Conservation (phyloP, 1,284 basidiomycete species). For the Coniferiporia weirii region DNA sequence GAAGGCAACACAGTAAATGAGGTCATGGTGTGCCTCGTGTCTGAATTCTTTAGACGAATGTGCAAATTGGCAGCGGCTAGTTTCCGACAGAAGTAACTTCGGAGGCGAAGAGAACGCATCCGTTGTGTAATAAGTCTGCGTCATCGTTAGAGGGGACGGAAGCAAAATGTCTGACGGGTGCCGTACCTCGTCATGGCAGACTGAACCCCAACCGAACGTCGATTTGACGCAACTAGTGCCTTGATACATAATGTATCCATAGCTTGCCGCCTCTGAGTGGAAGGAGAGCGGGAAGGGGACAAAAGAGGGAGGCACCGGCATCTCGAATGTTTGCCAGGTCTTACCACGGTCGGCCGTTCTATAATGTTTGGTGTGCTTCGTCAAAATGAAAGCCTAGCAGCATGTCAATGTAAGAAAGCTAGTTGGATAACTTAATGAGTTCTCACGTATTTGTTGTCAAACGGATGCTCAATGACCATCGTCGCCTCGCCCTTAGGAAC, state of each 20-base stretch:
- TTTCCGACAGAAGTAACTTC: conserved; percentile 59
- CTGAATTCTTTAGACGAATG: conserved; percentile 77
- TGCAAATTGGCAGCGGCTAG: conserved; percentile 79
- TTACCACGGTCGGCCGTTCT: conserved; percentile 81
- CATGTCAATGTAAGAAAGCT: neutral
- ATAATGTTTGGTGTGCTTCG: conserved; percentile 68
- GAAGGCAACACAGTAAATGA: conserved; percentile 85
- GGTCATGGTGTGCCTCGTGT: conserved; percentile 63
- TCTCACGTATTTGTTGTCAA: conserved; percentile 68
- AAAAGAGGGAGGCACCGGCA: conserved; percentile 58
- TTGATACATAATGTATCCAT: conserved; percentile 81
- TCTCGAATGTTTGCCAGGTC: conserved; percentile 77
- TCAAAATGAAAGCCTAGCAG: conserved; percentile 77
- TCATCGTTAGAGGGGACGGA: conserved; percentile 26
- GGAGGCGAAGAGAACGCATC: conserved; percentile 69
- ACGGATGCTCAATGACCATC: conserved; percentile 85
- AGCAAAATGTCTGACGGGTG: conserved; percentile 32
- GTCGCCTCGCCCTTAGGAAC: conserved; percentile 60
- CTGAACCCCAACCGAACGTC: conserved; percentile 49
- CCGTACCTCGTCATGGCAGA: conserved; percentile 69
- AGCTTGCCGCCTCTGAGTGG: conserved; percentile 67
- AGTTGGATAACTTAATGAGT: conserved; percentile 12
- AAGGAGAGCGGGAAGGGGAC: conserved; percentile 71
- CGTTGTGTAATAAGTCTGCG: conserved; percentile 76
- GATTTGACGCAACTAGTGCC: conserved; percentile 60